Percentiles rank a stretch among this genome's conserved stretches.
Conservation (phyloP, 352 stramenopile genomes). For the Globisporangium takayamanum region DNA sequence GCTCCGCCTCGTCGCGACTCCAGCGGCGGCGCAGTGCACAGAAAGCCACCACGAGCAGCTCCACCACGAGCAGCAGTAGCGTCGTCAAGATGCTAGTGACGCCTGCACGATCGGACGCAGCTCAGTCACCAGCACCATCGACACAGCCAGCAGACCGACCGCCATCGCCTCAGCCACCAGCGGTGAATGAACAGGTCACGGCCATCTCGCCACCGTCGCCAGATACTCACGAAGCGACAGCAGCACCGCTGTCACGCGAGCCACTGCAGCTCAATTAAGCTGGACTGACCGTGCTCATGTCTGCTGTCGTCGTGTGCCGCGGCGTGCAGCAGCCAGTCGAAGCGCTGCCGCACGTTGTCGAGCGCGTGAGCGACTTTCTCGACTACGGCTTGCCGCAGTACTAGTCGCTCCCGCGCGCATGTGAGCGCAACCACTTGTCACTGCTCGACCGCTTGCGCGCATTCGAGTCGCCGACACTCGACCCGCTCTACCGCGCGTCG, state of each 20-base stretch:
- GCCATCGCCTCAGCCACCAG: background rate
- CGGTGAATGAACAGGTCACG: background rate
- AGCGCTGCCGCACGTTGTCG: conserved; percentile 9
- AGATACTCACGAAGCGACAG: background rate
- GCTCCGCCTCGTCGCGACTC: conserved; percentile 3
- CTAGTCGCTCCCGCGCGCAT: conserved; percentile 11
- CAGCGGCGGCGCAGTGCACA: no score
- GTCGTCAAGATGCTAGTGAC: no score
- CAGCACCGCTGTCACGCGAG: background rate
- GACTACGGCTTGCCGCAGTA: conserved; percentile 10
- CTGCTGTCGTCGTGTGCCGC: conserved; percentile 8
- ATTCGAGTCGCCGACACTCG: conserved; percentile 3
- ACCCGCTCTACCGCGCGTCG: conserved; percentile 7
- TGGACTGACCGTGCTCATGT: conserved; percentile 9
- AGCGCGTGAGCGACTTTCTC: conserved; percentile 14
- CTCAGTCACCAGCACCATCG: background rate
- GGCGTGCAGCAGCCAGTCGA: conserved; percentile 4
- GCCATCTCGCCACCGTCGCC: background rate
- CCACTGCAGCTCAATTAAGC: conserved; percentile 2
- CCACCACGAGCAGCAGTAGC: no score
- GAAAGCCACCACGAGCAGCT: no score
- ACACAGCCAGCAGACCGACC: background rate
- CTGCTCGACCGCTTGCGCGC: conserved; percentile 6
- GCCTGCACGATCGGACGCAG: no score
- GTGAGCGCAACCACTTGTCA: conserved; percentile 9